A percentile compares a stretch with the other conserved stretches of the same genome.
These are phyloP conservation scores for Sideroxylon spinosum DNA, from an alignment of 179 eudicot species.

Conservation along the genomic window DNA sequence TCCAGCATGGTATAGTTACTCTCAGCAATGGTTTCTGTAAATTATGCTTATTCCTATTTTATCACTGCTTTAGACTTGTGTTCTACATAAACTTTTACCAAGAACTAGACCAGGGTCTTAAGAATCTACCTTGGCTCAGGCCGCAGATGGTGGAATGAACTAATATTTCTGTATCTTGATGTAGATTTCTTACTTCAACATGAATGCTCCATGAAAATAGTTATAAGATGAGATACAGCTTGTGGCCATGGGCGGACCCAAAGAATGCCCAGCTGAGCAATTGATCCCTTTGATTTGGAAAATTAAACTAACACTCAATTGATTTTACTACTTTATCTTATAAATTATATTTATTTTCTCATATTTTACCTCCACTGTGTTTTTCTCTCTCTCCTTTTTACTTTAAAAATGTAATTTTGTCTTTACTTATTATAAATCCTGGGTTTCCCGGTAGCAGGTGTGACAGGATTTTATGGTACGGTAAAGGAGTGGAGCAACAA, in stretches of 20 bases:
- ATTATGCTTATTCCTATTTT: background rate
- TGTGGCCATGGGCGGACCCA: no score
- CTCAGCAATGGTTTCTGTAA: background rate
- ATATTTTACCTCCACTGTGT: no score
- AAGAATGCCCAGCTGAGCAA: no score
- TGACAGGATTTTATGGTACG: slow-evolving; percentile 89
- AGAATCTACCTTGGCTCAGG: no score
- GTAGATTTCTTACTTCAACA: background rate
- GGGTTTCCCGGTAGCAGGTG: slow-evolving; percentile 84
- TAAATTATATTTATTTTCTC: no score
- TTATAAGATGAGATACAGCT: slow-evolving; percentile 4
- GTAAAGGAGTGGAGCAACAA: slow-evolving; percentile 73
- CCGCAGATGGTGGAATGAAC: background rate
- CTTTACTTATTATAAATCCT: no score
- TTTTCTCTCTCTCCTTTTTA: no score
- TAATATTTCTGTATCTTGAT: background rate
- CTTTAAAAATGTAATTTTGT: no score
- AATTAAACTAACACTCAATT: no score
- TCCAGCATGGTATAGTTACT: slow-evolving; percentile 53
- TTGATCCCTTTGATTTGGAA: no score
- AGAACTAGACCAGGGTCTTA: no score
- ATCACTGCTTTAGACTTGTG: background rate
- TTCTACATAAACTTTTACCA: background rate
- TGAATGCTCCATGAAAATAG: background rate
- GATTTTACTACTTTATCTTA: no score